Conservation (phyloP, 331 rosid species). For the Rosa hybrid region DNA sequence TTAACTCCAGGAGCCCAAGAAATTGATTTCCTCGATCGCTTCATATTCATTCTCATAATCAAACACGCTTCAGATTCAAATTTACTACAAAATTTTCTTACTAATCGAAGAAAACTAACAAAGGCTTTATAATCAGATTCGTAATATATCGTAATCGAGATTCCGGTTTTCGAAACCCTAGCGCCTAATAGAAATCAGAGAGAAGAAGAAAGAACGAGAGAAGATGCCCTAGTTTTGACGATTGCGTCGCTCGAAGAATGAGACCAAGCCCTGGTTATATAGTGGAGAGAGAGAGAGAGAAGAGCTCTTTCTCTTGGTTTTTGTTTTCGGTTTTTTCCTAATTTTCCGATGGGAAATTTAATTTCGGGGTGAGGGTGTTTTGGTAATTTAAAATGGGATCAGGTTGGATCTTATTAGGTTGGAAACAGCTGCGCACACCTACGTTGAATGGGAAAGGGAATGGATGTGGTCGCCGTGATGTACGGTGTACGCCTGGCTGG, state of each 20-base stretch:
- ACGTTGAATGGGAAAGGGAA: background rate
- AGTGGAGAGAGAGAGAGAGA: background rate
- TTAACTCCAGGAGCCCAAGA: slow-evolving; percentile 71
- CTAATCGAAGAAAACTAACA: background rate
- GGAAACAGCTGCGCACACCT: background rate
- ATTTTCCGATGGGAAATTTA: background rate
- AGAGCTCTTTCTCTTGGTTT: background rate
- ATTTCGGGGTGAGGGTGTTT: background rate
- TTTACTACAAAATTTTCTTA: slow-evolving; percentile 4
- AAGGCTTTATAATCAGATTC: background rate
- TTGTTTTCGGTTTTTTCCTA: background rate
- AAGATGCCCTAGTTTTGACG: background rate
- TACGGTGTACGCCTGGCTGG: background rate
- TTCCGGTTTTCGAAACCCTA: background rate
- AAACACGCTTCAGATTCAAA: slow-evolving; percentile 4
- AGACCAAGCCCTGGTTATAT: background rate
- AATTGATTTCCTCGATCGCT: slow-evolving; percentile 71
- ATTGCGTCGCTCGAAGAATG: background rate
- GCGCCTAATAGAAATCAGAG: background rate
- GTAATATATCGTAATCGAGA: background rate
- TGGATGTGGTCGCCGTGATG: background rate
- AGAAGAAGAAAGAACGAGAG: background rate
- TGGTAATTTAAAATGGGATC: background rate
- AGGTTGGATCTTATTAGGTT: background rate
- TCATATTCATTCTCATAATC: slow-evolving; percentile 46